phyloP scores from a whole-genome alignment of 257 asterid species.

The Rubia yunnanensis region DNA sequence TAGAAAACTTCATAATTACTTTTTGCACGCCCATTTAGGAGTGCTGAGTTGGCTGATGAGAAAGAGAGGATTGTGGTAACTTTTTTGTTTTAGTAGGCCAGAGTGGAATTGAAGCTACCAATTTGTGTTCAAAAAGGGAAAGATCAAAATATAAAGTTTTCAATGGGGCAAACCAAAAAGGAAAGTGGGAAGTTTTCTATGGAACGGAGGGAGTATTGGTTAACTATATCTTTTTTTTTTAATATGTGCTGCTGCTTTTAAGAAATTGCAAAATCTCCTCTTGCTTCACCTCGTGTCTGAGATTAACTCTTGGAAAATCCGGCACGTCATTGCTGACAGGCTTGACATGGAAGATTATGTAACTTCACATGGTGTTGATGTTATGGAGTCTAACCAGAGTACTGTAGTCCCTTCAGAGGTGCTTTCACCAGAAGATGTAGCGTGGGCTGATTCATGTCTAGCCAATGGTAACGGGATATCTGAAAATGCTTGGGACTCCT shows the following conservation, averaged over 20 bases:
- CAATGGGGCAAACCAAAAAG: no score
- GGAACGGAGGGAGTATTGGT: no score
- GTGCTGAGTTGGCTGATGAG: no score
- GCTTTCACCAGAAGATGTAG: conserved; percentile 41
- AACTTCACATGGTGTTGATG: conserved; percentile 13
- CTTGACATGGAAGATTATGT: conserved; percentile 16
- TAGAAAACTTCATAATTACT: no score
- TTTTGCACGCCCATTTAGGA: no score
- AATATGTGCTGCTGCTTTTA: background rate
- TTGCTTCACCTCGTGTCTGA: background rate
- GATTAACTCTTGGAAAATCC: background rate
- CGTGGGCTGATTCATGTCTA: conserved; percentile 74
- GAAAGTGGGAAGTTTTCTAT: no score
- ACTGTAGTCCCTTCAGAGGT: conserved; percentile 20
- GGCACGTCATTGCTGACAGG: conserved; percentile 16
- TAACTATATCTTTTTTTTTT: no score
- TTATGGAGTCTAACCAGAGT: conserved; percentile 17
- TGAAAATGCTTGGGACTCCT: conserved; percentile 24
- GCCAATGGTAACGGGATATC: conserved; percentile 33
- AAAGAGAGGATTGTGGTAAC: no score
- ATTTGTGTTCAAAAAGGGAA: no score
- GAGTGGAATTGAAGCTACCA: no score
- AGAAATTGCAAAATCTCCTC: background rate
- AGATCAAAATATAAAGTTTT: no score
- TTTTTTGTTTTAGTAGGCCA: no score